phyloP scores from a whole-genome alignment of 2,329 filamentous ascomycete genomes.

The Ascochyta viciae-villosae region DNA sequence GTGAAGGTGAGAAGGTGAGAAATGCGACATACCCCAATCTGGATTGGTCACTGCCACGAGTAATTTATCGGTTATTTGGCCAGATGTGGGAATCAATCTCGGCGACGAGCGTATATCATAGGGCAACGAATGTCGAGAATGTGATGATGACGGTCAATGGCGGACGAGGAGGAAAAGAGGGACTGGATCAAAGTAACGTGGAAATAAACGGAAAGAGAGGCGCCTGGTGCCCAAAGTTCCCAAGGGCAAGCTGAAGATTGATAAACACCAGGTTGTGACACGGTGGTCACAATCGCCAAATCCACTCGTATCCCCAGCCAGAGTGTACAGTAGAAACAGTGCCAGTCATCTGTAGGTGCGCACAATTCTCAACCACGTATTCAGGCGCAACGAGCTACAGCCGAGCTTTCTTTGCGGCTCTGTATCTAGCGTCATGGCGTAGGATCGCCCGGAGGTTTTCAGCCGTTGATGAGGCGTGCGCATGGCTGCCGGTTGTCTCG shows the following conservation, averaged over 20 bases:
- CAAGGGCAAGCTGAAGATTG: not conserved
- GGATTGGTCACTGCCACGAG: constrained; percentile 11
- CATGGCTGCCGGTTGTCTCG: constrained; percentile 14
- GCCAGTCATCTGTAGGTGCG: not conserved
- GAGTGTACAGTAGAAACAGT: not conserved
- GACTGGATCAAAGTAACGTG: not conserved
- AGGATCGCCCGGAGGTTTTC: constrained; percentile 5
- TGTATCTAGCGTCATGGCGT: constrained; percentile 2
- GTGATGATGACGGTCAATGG: not conserved
- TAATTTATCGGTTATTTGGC: constrained; percentile 5
- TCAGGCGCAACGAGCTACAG: not conserved
- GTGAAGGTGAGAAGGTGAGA: constrained; percentile 25
- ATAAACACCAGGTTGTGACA: constrained; percentile 4
- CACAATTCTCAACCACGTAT: not conserved
- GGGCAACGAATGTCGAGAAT: constrained; percentile 6
- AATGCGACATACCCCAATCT: constrained; percentile 22
- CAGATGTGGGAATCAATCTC: constrained; percentile 3
- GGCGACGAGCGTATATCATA: constrained; percentile 1
- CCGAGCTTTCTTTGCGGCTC: not conserved
- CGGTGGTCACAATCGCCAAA: constrained; percentile 1
- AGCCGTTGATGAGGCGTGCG: constrained; percentile 4
- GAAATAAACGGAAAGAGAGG: not conserved
- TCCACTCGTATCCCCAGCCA: constrained; percentile 2
- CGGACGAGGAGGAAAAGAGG: not conserved
- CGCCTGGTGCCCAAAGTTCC: not conserved